Percentiles rank a stretch among this genome's conserved stretches.
Evolutionary conservation across 2,329 filamentous ascomycete species (phyloP).

Genomic region (Curvularia eragrostidis): DNA sequence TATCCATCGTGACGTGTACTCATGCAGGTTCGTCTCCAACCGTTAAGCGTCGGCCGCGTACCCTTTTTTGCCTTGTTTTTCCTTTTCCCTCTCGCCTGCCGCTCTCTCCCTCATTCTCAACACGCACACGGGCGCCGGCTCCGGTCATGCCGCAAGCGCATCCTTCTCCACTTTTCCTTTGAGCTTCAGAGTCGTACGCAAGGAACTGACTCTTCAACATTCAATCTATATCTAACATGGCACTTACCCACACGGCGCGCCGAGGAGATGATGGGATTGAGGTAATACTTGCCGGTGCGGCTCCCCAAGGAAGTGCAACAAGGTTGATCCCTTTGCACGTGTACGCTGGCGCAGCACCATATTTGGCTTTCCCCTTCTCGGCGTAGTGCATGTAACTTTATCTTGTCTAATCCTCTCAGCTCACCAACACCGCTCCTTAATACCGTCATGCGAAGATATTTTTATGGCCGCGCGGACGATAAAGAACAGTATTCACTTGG

Average conservation of each 20-base stretch:
- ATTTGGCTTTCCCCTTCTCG: not conserved
- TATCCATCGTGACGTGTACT: not conserved
- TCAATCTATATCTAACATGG: not conserved
- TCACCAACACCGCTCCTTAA: not conserved
- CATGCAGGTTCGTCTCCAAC: conserved; percentile 3
- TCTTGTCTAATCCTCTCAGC: not conserved
- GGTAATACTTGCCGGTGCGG: not conserved
- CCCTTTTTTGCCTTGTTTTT: not conserved
- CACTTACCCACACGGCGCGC: not conserved
- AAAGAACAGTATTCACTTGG: not conserved
- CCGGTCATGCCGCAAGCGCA: not conserved
- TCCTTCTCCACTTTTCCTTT: not conserved
- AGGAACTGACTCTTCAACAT: not conserved
- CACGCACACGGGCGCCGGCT: not conserved
- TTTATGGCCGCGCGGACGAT: not conserved
- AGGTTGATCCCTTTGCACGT: not conserved
- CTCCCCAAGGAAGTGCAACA: not conserved
- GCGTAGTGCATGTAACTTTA: not conserved
- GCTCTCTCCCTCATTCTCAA: not conserved
- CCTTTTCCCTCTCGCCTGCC: not conserved
- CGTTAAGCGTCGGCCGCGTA: not conserved
- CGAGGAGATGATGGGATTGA: not conserved
- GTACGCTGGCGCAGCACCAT: not conserved
- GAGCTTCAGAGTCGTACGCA: not conserved
- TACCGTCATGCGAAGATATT: not conserved